A percentile compares a stretch with the other conserved stretches of the same genome.
Conservation (phyloP, 495 filamentous ascomycete genomes). For the Penicillium ochrochloron region DNA sequence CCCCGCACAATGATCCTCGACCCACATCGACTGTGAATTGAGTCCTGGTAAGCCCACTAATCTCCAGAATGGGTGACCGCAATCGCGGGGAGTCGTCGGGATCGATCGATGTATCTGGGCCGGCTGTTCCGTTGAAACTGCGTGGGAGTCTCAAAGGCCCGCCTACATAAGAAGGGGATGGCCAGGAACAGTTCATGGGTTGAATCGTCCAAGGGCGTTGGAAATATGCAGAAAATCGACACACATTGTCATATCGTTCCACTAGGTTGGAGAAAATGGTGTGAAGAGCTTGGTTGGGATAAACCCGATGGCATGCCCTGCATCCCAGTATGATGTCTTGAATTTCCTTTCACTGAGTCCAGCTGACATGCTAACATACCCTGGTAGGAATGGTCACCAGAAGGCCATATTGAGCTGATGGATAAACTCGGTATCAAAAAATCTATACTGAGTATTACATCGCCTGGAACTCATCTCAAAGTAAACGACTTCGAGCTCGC, state of each 20-base stretch:
- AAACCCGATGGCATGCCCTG: neutral
- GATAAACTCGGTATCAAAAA: slow-evolving; percentile 9
- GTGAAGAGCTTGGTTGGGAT: neutral
- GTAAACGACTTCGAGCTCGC: neutral
- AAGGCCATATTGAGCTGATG: slow-evolving; percentile 9
- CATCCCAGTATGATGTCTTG: neutral
- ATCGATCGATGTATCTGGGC: neutral
- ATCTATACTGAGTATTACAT: slow-evolving; percentile 12
- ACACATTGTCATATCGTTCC: slow-evolving; percentile 6
- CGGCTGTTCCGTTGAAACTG: neutral
- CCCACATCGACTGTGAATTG: neutral
- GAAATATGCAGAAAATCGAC: neutral
- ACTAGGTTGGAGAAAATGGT: slow-evolving; percentile 9
- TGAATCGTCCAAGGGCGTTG: too few relatives aligned
- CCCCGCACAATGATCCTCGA: neutral
- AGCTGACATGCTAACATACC: neutral
- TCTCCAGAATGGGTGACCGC: neutral
- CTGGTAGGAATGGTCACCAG: slow-evolving; percentile 3
- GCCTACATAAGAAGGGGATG: neutral
- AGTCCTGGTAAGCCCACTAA: neutral
- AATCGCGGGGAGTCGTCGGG: neutral
- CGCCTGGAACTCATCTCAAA: slow-evolving; percentile 14
- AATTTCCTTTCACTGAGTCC: neutral
- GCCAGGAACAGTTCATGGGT: neutral
- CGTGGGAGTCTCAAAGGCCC: neutral